These are phyloP conservation scores for Aspergillus sojae DNA, from an alignment of 2,329 filamentous ascomycete species.

Conservation along the genomic window DNA sequence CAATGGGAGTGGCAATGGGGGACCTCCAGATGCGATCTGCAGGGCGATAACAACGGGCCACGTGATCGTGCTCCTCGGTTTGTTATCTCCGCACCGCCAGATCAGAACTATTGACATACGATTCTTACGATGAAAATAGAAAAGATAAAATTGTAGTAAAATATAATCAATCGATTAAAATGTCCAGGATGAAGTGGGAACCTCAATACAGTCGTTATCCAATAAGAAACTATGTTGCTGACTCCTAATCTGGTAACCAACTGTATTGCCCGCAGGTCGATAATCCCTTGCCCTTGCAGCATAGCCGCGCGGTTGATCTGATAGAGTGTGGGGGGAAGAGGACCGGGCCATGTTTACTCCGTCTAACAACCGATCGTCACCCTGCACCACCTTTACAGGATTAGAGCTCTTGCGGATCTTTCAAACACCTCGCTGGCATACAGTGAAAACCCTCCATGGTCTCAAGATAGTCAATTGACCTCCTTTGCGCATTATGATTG, in stretches of 20 bases:
- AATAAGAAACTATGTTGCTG: neutral
- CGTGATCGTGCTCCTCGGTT: constrained; percentile 14
- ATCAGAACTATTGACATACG: neutral
- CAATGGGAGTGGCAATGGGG: constrained; percentile 5
- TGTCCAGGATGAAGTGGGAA: neutral
- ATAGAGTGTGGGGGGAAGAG: constrained; percentile 8
- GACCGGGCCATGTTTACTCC: constrained; percentile 18
- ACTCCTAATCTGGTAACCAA: neutral
- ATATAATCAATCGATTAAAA: neutral
- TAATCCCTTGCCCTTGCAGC: neutral
- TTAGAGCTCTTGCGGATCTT: neutral
- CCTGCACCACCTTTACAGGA: neutral
- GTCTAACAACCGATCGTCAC: neutral
- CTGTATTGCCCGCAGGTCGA: neutral
- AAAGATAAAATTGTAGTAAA: neutral
- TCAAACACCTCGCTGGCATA: neutral
- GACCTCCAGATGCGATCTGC: neutral
- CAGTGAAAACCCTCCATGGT: neutral
- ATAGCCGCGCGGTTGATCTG: constrained; percentile 12
- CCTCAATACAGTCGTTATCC: neutral
- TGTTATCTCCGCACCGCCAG: constrained; percentile 6
- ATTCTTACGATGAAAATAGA: neutral
- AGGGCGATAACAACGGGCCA: constrained; percentile 18
- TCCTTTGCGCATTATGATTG: neutral
- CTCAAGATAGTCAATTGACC: neutral